Conservation (phyloP, 306 rosid genomes). For the Medicago truncatula region DNA sequence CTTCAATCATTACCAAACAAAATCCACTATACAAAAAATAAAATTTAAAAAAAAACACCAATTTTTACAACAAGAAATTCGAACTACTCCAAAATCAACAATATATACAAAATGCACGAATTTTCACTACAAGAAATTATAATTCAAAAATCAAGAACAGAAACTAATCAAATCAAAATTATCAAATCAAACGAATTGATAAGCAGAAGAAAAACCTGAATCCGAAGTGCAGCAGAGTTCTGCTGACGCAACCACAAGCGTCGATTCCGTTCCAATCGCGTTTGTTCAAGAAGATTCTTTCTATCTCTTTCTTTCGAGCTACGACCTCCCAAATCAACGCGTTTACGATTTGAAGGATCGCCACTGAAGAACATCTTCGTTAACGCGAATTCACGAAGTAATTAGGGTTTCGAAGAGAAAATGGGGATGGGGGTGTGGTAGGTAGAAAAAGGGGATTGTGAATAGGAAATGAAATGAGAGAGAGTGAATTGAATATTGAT, state of each 20-base stretch:
- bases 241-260: slow-evolving; percentile 70
- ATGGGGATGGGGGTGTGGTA: too few species aligned
- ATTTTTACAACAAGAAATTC: slow-evolving; percentile 1
- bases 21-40: slow-evolving; percentile 6
- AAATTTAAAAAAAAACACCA: background rate
- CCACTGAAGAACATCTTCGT: slow-evolving; percentile 82
- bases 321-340: slow-evolving; percentile 95
- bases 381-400: slow-evolving; percentile 46
- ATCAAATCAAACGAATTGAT: slow-evolving; percentile 10
- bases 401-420: background rate
- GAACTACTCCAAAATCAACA: background rate
- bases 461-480: too few species aligned
- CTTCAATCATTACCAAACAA: background rate
- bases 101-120: background rate
- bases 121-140: background rate
- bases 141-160: background rate
- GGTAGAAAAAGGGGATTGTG: too few species aligned
- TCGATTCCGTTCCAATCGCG: slow-evolving; percentile 82
- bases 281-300: slow-evolving; percentile 88
- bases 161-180: background rate
- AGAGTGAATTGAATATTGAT: too few species aligned
- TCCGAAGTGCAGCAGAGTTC: slow-evolving; percentile 74
- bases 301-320: slow-evolving; percentile 90
- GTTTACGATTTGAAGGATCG: slow-evolving; percentile 90
- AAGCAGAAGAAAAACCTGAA: slow-evolving; percentile 65